Evolutionary conservation across 208 protist species (phyloP).

Genomic region (Leishmania arabica): DNA sequence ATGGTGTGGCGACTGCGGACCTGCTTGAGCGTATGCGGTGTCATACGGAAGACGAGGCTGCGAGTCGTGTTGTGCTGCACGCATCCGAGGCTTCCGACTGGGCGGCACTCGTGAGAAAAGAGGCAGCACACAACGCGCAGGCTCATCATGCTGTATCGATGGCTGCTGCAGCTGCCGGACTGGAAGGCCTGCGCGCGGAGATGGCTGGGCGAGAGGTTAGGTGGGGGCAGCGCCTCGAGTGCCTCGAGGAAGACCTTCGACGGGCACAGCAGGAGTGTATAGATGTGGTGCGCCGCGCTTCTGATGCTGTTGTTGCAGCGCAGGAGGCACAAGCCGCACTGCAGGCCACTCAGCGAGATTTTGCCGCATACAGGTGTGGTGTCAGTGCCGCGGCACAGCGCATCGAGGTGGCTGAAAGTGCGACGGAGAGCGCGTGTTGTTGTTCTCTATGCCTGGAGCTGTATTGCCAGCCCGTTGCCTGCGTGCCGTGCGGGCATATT

Average conservation of each 20-base stretch:
- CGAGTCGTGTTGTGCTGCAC: background rate
- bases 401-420: conserved; percentile 74
- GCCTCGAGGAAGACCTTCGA: conserved; percentile 2
- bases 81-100: background rate
- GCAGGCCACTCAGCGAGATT: background rate
- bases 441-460: conserved; percentile 77
- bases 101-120: background rate
- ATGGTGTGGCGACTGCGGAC: background rate
- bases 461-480: conserved; percentile 56
- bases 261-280: background rate
- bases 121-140: background rate
- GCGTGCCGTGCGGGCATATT: conserved; percentile 87
- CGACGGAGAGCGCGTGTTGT: conserved; percentile 73
- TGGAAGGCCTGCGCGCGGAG: background rate
- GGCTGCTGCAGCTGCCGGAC: background rate
- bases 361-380: conserved; percentile 19
- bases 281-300: background rate
- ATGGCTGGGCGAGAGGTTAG: background rate
- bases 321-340: conserved; percentile 12
- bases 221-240: background rate
- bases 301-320: conserved; percentile 8
- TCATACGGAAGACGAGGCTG: background rate
- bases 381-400: conserved; percentile 44
- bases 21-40: background rate
- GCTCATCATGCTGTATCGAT: background rate